Evolutionary conservation across 1,139 yeast genomes (phyloP).

Genomic region (Insectozyma bohioensis): DNA sequence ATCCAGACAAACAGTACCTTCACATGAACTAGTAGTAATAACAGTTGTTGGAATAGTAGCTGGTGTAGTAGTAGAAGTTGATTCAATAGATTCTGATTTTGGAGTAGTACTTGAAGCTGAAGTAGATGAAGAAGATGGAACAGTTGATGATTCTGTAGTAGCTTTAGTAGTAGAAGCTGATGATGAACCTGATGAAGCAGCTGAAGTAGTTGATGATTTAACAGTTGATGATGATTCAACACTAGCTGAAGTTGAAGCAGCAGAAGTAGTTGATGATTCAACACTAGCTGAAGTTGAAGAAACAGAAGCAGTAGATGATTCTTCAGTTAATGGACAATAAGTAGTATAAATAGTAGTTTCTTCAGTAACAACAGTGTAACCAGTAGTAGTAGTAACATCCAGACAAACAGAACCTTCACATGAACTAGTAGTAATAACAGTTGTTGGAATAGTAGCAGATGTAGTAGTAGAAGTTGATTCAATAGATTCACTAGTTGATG

Average conservation of each 20-base stretch:
- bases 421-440: background rate
- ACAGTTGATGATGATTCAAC: conserved; percentile 7
- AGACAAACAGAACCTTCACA: too few relatives aligned
- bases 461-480: conserved; percentile 25
- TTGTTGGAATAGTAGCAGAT: conserved; percentile 8
- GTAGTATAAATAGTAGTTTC: conserved; percentile 13
- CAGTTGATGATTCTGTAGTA: conserved; percentile 1
- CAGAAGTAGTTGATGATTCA: conserved; percentile 4
- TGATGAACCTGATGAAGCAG: conserved; percentile 11
- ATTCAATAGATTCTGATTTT: conserved; percentile 43
- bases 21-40: background rate
- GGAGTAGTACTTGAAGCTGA: conserved; percentile 32
- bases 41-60: conserved; percentile 1
- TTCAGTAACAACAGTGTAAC: conserved; percentile 20
- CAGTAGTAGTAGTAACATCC: conserved; percentile 23
- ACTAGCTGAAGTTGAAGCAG: conserved; percentile 16
- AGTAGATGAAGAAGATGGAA: conserved; percentile 19
- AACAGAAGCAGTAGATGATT: conserved; percentile 9
- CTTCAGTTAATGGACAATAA: conserved; percentile 15
- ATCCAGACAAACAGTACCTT: too few relatives aligned
- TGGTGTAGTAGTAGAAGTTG: conserved; percentile 23
- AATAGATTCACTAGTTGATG: conserved; percentile 48
- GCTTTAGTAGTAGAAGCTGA: conserved; percentile 7
- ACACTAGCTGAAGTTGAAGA: conserved; percentile 1
- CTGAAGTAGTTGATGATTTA: conserved; percentile 20